Base-by-base conservation (phyloP, 139 green algal genomes). In the Chlamydomonas schloesseri region DNA sequence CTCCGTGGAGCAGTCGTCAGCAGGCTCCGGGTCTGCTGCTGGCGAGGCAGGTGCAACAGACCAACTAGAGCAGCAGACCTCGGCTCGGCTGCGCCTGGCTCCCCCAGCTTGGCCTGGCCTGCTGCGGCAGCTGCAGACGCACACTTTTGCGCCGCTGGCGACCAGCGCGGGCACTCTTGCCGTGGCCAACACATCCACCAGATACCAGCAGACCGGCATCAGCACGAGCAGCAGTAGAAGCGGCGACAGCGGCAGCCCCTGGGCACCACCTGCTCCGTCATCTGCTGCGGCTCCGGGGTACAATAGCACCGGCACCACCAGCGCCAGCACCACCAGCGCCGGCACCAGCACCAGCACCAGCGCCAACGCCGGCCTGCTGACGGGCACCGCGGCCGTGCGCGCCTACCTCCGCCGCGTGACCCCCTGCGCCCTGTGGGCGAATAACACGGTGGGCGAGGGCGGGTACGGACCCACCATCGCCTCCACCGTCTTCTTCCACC, bases 391-490 rank as follows among this genome's bases (percentile, higher is more conserved):
- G 23, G 71, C 17, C 11, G 42, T 24, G 17, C 28, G 36, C 20
- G 6, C 26, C 18, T 81, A 81, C 50, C 17, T 68, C 50, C 21
- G 23, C 14, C 50, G 23, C 13, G 73, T 68, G 14, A 29, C n/a
- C 2, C 74, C 74, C 14, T 82, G 74, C 26, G 74, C 33, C 23
- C 31, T 33, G 23, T 82, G 74, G 74, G 33, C 20, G 9, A 17
- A 33, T 23, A 82, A 82, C 33, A 34, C 55, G 0, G 74, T 82
- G 57, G 55, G 20, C 0, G 11, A 5, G 55, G 74, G 74, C 15
- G 74, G 74, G 15, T 82, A 82, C 74, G 74, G 74, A 2, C 74
- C 74, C 33, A 31, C 33, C 55, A 57, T 82, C 31, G 74, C 74
- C 31, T 31, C 74, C 14, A 65, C 74, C 0, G 74, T 60, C 28